These are phyloP conservation scores for Jatropha curcas DNA, from an alignment of 345 rosid genomes.

Conservation along the genomic window DNA sequence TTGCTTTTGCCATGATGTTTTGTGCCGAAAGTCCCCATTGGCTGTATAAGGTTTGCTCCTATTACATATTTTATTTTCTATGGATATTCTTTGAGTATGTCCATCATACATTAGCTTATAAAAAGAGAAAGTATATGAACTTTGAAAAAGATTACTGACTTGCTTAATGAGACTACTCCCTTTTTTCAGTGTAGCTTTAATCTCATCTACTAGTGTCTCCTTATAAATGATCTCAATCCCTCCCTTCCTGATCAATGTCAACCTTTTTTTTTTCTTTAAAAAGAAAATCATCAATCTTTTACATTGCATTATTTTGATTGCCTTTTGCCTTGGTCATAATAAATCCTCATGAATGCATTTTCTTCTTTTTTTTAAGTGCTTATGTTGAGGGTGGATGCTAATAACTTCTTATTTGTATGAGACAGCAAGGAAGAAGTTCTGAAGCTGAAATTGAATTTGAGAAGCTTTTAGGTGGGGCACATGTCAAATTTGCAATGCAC, in stretches of 20 bases:
- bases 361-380: neutral
- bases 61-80: neutral
- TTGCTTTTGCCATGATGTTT: conserved; percentile 72
- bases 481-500: conserved; percentile 75
- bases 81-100: neutral
- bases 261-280: neutral
- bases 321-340: neutral
- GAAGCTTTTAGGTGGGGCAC: conserved; percentile 78
- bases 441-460: conserved; percentile 89
- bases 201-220: neutral
- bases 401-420: conserved; percentile 22
- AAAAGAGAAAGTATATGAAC: neutral
- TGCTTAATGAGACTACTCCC: neutral
- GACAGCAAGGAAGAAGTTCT: conserved; percentile 74
- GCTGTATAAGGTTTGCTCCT: conserved; percentile 75
- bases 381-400: conserved; percentile 11
- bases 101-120: neutral
- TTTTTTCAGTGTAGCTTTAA: neutral
- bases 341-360: neutral
- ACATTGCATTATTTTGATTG: neutral
- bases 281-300: neutral
- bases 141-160: neutral
- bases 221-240: neutral
- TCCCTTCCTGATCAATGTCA: neutral
- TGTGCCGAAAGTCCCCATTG: conserved; percentile 93